A percentile compares a stretch with the other conserved stretches of the same genome.
Evolutionary conservation across 2,329 filamentous ascomycete genomes (phyloP).

Genomic region (Pyrenophora tritici-repentis): DNA sequence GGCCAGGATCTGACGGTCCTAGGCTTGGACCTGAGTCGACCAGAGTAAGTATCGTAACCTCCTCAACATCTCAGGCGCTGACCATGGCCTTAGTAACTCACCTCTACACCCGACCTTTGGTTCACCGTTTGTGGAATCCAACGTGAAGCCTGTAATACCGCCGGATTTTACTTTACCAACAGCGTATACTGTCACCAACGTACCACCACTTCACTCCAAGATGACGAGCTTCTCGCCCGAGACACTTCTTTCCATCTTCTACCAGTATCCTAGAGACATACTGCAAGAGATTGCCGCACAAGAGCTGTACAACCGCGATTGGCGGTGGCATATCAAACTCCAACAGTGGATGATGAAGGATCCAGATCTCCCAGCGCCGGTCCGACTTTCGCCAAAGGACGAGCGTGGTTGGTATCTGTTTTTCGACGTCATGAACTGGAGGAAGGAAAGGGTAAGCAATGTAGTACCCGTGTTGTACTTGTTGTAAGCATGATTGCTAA

Average conservation of each 20-base stretch:
- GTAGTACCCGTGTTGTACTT: not conserved
- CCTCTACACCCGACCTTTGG: conserved; percentile 68
- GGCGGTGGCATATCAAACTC: conserved; percentile 60
- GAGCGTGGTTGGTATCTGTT: conserved; percentile 61
- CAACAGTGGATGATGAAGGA: conserved; percentile 63
- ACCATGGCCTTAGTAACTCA: conserved; percentile 45
- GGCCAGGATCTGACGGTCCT: conserved; percentile 68
- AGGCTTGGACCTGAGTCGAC: conserved; percentile 66
- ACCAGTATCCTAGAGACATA: conserved; percentile 68
- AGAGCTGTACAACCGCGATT: conserved; percentile 61
- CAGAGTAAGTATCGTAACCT: conserved; percentile 56
- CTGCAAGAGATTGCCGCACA: conserved; percentile 68
- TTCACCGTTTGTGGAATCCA: conserved; percentile 64
- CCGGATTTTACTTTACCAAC: conserved; percentile 66
- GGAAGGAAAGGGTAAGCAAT: conserved; percentile 53
- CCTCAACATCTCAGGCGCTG: conserved; percentile 12
- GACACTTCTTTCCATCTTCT: conserved; percentile 72
- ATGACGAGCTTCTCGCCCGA: conserved; percentile 66
- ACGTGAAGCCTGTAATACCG: conserved; percentile 61
- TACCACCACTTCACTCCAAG: conserved; percentile 64
- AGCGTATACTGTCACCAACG: conserved; percentile 70
- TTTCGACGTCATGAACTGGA: conserved; percentile 60
- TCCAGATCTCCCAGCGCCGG: conserved; percentile 50
- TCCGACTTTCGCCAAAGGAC: conserved; percentile 52
- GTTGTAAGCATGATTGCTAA: conserved; percentile 19